phyloP scores from a whole-genome alignment of 768 basidiomycete genomes.

The Leccinellum rugosiceps region DNA sequence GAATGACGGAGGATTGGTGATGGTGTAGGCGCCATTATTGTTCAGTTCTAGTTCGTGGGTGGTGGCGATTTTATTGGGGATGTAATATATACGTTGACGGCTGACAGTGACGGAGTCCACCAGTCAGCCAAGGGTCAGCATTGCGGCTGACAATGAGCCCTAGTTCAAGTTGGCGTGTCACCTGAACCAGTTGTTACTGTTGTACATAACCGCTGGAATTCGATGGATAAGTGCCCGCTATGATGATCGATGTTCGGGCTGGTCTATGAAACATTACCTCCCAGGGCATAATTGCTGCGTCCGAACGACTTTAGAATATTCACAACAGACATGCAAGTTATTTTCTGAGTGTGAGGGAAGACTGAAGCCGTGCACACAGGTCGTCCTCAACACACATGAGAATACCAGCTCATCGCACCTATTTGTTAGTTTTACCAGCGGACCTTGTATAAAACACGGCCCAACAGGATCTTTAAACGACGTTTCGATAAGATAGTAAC shows the following conservation, averaged over 20 bases:
- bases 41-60: not conserved
- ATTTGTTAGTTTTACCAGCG: not conserved
- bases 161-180: not conserved
- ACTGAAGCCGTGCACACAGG: not conserved
- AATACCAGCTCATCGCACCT: not conserved
- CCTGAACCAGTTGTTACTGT: not conserved
- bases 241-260: not conserved
- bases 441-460: not conserved
- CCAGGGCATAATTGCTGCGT: too few species aligned
- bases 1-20: conserved; percentile 2
- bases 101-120: conserved; percentile 16
- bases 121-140: conserved; percentile 13
- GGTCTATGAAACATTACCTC: not conserved
- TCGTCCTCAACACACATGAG: not conserved
- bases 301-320: not conserved
- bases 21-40: conserved; percentile 23
- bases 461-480: not conserved
- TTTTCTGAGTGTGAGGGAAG: not conserved
- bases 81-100: conserved; percentile 26
- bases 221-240: not conserved
- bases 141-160: conserved; percentile 21
- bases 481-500: not conserved
- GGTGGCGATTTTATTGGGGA: not conserved
- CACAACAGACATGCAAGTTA: not conserved
- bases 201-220: not conserved